Conservation (phyloP, 306 rosid species). For the Lotus japonicus region DNA sequence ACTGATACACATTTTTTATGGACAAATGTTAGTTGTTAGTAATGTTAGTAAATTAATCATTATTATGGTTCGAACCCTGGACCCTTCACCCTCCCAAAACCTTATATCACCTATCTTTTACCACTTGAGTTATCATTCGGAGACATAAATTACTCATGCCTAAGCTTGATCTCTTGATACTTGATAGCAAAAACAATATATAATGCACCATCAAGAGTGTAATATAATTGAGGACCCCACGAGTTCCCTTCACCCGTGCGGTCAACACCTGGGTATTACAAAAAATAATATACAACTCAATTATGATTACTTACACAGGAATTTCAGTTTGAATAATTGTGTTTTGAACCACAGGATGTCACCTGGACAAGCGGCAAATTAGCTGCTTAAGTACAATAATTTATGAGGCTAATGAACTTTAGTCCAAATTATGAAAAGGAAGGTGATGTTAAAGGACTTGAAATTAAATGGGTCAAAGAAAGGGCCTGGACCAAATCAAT, state of each 20-base stretch:
- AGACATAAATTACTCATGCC: too few relatives aligned
- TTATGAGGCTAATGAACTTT: slow-evolving; percentile 14
- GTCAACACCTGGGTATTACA: slow-evolving; percentile 48
- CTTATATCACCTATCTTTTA: too few relatives aligned
- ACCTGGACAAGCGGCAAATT: slow-evolving; percentile 65
- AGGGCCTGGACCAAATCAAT: slow-evolving; percentile 42
- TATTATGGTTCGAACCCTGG: too few relatives aligned
- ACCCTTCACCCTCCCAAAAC: too few relatives aligned
- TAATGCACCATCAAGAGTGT: background rate
- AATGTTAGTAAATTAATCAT: too few relatives aligned
- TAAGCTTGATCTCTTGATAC: slow-evolving; percentile 10
- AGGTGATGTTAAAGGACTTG: background rate
- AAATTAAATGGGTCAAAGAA: slow-evolving; percentile 42
- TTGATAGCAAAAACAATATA: slow-evolving; percentile 22
- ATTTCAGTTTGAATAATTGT: slow-evolving; percentile 32
- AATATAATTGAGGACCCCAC: slow-evolving; percentile 29
- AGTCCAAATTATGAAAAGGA: background rate
- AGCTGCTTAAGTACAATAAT: slow-evolving; percentile 38
- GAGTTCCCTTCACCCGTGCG: slow-evolving; percentile 52
- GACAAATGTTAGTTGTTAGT: too few relatives aligned
- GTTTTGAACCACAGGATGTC: slow-evolving; percentile 50
- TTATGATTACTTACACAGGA: slow-evolving; percentile 31
- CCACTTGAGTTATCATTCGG: too few relatives aligned
- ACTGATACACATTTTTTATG: too few relatives aligned
- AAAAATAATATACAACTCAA: background rate